These are phyloP conservation scores for Xylariomycetidae sp. DNA, from an alignment of 2,329 filamentous ascomycete genomes.

Conservation along the genomic window DNA sequence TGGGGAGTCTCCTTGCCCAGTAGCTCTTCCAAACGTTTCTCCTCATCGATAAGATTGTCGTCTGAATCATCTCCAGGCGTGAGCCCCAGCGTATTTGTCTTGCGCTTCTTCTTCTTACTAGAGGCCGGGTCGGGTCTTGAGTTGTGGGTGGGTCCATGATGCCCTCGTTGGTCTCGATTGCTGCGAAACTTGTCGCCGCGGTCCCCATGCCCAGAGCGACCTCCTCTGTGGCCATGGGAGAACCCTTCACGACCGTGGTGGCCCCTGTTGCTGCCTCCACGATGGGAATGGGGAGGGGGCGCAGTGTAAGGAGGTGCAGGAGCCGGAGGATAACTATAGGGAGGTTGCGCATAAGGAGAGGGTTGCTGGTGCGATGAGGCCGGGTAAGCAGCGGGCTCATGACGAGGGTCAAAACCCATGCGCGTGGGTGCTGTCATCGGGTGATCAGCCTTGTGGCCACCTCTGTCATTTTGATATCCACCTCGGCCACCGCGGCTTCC, in stretches of 20 bases:
- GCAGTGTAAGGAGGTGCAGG: constrained; percentile 33
- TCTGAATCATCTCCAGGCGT: constrained; percentile 63
- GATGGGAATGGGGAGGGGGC: constrained; percentile 26
- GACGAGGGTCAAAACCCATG: constrained; percentile 24
- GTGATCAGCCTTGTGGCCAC: constrained; percentile 29
- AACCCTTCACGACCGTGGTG: constrained; percentile 40
- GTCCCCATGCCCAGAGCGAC: constrained; percentile 35
- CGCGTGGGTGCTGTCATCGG: constrained; percentile 28
- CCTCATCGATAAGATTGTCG: constrained; percentile 68
- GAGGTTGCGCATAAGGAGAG: constrained; percentile 23
- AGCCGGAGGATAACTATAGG: constrained; percentile 34
- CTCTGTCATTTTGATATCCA: constrained; percentile 40
- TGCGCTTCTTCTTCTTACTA: constrained; percentile 66
- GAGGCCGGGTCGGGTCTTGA: constrained; percentile 49
- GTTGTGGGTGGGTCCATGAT: constrained; percentile 32
- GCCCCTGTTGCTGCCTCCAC: constrained; percentile 29
- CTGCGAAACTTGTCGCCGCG: constrained; percentile 36
- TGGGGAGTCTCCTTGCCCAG: constrained; percentile 52
- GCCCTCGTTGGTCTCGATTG: constrained; percentile 27
- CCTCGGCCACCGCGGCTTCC: constrained; percentile 35
- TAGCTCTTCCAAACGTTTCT: constrained; percentile 50
- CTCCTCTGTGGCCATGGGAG: constrained; percentile 26
- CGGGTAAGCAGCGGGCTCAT: constrained; percentile 26
- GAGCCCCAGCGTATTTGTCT: constrained; percentile 67
- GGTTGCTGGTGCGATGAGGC: constrained; percentile 36